Evolutionary conservation across 148 eudicot genomes (phyloP), one percentile per base, ranked within the genome.

Genomic region (Cornus kousa): DNA sequence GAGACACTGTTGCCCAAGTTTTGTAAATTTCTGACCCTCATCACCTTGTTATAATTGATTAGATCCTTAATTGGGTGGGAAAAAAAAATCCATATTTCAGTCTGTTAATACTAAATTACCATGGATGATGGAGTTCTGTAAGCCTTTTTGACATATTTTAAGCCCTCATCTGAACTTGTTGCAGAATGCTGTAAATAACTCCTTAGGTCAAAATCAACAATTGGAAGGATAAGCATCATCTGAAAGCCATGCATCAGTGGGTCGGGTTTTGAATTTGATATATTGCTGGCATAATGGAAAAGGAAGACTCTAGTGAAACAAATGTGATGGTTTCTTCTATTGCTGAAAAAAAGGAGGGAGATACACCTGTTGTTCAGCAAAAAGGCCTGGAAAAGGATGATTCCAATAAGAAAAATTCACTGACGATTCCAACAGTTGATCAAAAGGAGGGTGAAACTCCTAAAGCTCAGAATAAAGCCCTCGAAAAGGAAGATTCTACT

Each of bases 281-380:
- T 39, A 13, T 75, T n/a, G 19, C 35, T 62, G 68, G 70, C 31
- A 62, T 12, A 19, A 72, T 81, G 79, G 79, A 76, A 22, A 71
- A 76, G 59, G 67, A 62, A 57, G 71, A 71, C 39, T 70, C 64
- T 17, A 31, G 20, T 13, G 67, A 32, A 40, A 71, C 46, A 35
- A 71, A 31, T 60, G 62, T n/a, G 7, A 43, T 4, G 8, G 48
- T 9, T 6, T 43, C 48, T 43, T 43, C 48, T 43, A 9, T 0
- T 43, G 9, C 48, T 68, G 32, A 57, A 14, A 62, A 55, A 67
- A 31, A 8, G 65, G 74, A 76, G 57, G 82, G 40, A 46, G 69
- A 67, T 23, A n/a, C 3, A 24, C 24, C 40, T 32, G 71, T 19
- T 43, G 62, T 28, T 66, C 69, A 57, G 74, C 48, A 68, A 71